Conservation (phyloP, 805 yeast species). For the Ogataea kodamae region DNA sequence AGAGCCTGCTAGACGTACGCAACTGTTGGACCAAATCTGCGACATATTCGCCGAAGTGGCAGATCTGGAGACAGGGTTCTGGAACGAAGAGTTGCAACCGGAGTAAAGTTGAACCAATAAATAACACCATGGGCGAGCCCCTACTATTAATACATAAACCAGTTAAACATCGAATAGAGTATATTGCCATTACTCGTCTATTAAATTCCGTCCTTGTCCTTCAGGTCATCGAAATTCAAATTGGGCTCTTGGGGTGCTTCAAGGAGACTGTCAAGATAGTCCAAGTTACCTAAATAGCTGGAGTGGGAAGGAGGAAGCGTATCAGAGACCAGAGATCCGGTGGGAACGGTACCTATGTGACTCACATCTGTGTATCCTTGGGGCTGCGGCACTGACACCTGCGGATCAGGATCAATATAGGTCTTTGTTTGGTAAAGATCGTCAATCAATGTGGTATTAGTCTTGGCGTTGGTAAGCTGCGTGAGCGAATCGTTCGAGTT, state of each 20-base stretch:
- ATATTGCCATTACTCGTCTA: constrained; percentile 1
- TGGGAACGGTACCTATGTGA: constrained; percentile 7
- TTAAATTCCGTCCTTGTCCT: no score
- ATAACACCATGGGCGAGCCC: no score
- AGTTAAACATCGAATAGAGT: no score
- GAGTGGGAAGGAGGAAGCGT: constrained; percentile 3
- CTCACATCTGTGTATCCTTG: constrained; percentile 3
- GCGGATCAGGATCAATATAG: constrained; percentile 20
- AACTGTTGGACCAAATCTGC: constrained; percentile 43
- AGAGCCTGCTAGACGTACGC: constrained; percentile 38
- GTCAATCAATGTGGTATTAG: constrained; percentile 34
- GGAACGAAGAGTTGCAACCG: no score
- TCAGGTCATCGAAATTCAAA: constrained; percentile 3
- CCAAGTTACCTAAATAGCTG: constrained; percentile 10
- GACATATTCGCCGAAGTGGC: constrained; percentile 60
- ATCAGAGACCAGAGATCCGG: constrained; percentile 2
- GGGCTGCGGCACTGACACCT: neutral
- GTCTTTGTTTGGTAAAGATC: constrained; percentile 33
- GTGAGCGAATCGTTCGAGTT: constrained; percentile 24
- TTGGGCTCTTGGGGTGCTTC: constrained; percentile 6
- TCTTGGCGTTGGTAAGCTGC: constrained; percentile 30
- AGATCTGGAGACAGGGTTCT: constrained; percentile 59
- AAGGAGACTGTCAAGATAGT: constrained; percentile 11
- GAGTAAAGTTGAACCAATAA: no score
- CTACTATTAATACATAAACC: no score